Evolutionary conservation across 192 early-diverging fungal species (phyloP), one percentile per base, ranked within the genome.

Genomic region (Coemansia sp.): DNA sequence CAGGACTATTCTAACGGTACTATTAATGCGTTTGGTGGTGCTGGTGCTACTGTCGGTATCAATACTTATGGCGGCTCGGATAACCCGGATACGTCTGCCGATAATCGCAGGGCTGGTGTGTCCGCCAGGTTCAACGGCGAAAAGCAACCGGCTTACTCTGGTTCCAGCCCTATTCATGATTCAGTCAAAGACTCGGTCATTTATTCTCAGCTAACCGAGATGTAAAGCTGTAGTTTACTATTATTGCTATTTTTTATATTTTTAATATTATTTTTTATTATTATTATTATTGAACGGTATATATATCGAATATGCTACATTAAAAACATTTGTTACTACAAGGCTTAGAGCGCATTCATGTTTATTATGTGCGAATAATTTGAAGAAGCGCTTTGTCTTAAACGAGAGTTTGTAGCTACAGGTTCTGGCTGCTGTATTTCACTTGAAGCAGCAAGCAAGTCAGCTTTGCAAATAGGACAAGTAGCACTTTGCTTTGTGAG

Each of bases 21-120:
- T 0, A 80, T 80, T 33, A 80, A 80, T 58, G 77, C 77, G 29
- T 80, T 80, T 66, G 77, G 77, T 30, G 77, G 77, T 2, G 77
- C 77, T 28, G 77, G 77, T 31, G 60, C 60, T 12, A 69, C 68
- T 3, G 68, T 69, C 2, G 68, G 68, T n/a, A 34, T 69, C 22
- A 69, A 69, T 22, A 55, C 62, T 0, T 64, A 64, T 55, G 62
- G 55, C 49, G 32, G 33, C 12, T 17, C 33, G 12, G 38, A 34
- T 11, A 42, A 63, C 57, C 51, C 51, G 32, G 63, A 71, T 28
- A 36, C 56, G 2, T 48, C 40, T 42, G 16, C 49, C 5, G 64
- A 65, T 18, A 59, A 57, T 56, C 61, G 57, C 42, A 54, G 32
- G 28, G 58, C 64, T 54, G 58, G 42, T 10, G 8, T 63, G 50